Percentiles rank a stretch among this genome's conserved stretches.
These are phyloP conservation scores for Copromyces sp. DNA, from an alignment of 495 filamentous ascomycete species.

Conservation along the genomic window DNA sequence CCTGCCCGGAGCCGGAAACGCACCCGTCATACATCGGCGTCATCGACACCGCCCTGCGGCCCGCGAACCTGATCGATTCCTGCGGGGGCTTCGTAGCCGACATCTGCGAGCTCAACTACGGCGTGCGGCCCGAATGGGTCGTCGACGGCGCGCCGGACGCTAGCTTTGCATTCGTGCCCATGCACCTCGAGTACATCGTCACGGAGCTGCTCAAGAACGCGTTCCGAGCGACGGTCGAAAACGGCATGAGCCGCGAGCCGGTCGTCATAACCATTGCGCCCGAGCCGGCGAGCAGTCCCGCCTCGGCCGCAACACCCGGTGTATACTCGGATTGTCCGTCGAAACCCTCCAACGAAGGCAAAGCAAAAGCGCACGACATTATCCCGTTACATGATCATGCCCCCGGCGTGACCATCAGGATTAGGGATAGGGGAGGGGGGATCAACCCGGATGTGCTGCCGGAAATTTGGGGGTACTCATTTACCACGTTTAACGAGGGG, in stretches of 20 bases:
- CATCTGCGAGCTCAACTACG: slow-evolving; percentile 93
- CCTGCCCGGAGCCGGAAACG: slow-evolving; percentile 27
- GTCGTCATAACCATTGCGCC: slow-evolving; percentile 89
- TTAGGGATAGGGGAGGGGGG: slow-evolving; percentile 89
- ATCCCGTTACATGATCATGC: slow-evolving; percentile 50
- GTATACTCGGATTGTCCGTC: not conserved
- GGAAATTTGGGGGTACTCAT: slow-evolving; percentile 91
- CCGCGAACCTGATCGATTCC: slow-evolving; percentile 63
- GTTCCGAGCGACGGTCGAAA: slow-evolving; percentile 85
- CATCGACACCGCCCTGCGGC: slow-evolving; percentile 84
- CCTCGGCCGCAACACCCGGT: slow-evolving; percentile 26
- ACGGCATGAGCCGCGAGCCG: slow-evolving; percentile 63
- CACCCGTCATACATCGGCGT: slow-evolving; percentile 81
- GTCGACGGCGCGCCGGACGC: slow-evolving; percentile 77
- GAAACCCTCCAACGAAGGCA: not conserved
- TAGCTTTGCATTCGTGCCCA: slow-evolving; percentile 81
- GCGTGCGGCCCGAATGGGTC: slow-evolving; percentile 68
- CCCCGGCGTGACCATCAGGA: slow-evolving; percentile 87
- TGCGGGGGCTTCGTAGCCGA: slow-evolving; percentile 88
- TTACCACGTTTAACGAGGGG: slow-evolving; percentile 81
- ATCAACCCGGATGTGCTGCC: slow-evolving; percentile 72
- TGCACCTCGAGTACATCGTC: slow-evolving; percentile 93
- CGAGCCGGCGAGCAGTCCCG: slow-evolving; percentile 54
- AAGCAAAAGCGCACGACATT: slow-evolving; percentile 19
- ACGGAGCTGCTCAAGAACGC: slow-evolving; percentile 96